phyloP scores from a whole-genome alignment of 164 flowering plant species.

The Cinnamomum micranthum region DNA sequence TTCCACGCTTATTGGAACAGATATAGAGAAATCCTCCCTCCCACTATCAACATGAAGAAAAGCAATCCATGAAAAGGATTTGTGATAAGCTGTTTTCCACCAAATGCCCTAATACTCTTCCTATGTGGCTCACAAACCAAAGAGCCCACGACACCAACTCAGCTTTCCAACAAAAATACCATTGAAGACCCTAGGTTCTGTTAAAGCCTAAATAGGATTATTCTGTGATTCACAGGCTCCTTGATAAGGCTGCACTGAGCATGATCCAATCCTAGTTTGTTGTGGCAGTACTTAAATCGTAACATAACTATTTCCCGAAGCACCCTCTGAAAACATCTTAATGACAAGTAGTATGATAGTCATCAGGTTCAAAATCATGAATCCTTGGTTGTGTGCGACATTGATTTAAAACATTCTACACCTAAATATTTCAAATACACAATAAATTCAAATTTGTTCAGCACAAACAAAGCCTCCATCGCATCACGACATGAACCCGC shows the following conservation, averaged over 20 bases:
- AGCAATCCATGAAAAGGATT: background rate
- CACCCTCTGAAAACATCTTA: background rate
- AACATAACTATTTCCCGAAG: background rate
- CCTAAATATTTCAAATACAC: background rate
- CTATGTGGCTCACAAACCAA: background rate
- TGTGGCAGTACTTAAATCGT: background rate
- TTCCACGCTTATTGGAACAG: no score
- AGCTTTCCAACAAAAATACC: background rate
- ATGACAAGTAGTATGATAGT: background rate
- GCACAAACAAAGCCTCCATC: background rate
- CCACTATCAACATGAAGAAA: no score
- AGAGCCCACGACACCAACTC: background rate
- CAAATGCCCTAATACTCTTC: background rate
- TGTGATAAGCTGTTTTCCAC: background rate
- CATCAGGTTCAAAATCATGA: background rate
- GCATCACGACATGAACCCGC: no score
- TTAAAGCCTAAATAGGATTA: background rate
- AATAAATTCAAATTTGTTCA: background rate
- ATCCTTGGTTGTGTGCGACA: background rate
- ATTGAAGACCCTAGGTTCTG: background rate
- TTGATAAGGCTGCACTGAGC: background rate
- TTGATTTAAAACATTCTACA: no score
- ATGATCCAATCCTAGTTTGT: background rate
- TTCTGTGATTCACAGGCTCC: background rate
- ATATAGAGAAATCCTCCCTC: no score